A percentile compares a stretch with the other conserved stretches of the same genome.
Evolutionary conservation across 1,284 basidiomycete genomes (phyloP).

Genomic region (Melampsora americana): DNA sequence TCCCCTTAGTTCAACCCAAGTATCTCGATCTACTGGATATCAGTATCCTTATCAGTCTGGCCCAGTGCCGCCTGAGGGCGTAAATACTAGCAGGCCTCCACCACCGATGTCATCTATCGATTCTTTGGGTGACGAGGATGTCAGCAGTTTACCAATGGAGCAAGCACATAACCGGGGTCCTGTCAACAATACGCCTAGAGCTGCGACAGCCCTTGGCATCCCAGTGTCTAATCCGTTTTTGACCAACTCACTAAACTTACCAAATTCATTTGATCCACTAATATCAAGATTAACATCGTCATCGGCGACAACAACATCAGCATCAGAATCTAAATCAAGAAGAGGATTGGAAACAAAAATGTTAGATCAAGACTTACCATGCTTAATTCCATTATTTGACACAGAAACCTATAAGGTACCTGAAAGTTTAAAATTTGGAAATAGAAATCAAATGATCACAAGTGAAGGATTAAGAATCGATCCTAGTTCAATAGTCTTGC

Average conservation of each 20-base stretch:
- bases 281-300: neutral
- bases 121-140: neutral
- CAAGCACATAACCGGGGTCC: neutral
- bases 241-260: neutral
- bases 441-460: neutral
- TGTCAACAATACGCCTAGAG: neutral
- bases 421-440: neutral
- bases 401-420: neutral
- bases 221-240: neutral
- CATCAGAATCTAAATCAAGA: neutral
- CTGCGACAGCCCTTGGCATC: neutral
- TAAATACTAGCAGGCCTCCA: neutral
- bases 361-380: neutral
- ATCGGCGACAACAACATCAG: neutral
- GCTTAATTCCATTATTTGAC: constrained; percentile 20
- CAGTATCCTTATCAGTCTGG: neutral
- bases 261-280: neutral
- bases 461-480: neutral
- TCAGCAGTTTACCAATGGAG: neutral
- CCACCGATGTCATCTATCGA: neutral
- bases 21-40: neutral
- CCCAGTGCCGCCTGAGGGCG: neutral
- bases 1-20: neutral
- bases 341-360: neutral
- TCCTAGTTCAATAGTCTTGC: neutral